A percentile compares a stretch with the other conserved stretches of the same genome.
These are phyloP conservation scores for Trichoderma sp. DNA, from an alignment of 2,329 filamentous ascomycete genomes.

Conservation along the genomic window DNA sequence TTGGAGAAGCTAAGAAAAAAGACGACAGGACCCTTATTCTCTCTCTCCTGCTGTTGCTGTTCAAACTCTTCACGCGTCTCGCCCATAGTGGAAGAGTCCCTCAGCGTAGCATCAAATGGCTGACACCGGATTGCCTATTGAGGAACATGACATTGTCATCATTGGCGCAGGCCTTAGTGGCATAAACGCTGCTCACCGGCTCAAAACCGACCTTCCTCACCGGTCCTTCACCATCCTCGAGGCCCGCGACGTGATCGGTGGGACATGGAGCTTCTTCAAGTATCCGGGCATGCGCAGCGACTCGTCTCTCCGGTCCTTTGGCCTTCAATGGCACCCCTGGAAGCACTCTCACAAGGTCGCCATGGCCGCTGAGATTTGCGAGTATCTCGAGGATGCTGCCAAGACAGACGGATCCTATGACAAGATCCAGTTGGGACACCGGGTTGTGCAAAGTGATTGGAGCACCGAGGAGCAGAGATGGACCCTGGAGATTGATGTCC, in stretches of 20 bases:
- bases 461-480: slow-evolving; percentile 54
- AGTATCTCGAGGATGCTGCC: slow-evolving; percentile 54
- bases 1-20: background rate
- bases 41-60: background rate
- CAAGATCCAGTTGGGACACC: slow-evolving; percentile 52
- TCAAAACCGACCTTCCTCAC: slow-evolving; percentile 57
- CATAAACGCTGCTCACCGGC: slow-evolving; percentile 69
- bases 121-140: slow-evolving; percentile 16
- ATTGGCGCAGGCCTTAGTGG: slow-evolving; percentile 73
- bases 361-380: slow-evolving; percentile 48
- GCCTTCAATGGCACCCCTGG: slow-evolving; percentile 73
- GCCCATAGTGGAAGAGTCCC: no score
- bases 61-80: background rate
- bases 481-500: slow-evolving; percentile 45
- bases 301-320: slow-evolving; percentile 59
- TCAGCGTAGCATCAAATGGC: background rate
- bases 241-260: slow-evolving; percentile 61
- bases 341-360: slow-evolving; percentile 50
- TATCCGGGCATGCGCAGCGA: slow-evolving; percentile 73
- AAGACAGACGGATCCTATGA: slow-evolving; percentile 49
- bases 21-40: background rate
- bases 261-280: slow-evolving; percentile 76
- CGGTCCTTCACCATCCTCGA: slow-evolving; percentile 65
- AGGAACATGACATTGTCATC: slow-evolving; percentile 53
- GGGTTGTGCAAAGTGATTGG: slow-evolving; percentile 51